Evolutionary conservation across 2,329 filamentous ascomycete species (phyloP).

Genomic region (Diplodia corticola): DNA sequence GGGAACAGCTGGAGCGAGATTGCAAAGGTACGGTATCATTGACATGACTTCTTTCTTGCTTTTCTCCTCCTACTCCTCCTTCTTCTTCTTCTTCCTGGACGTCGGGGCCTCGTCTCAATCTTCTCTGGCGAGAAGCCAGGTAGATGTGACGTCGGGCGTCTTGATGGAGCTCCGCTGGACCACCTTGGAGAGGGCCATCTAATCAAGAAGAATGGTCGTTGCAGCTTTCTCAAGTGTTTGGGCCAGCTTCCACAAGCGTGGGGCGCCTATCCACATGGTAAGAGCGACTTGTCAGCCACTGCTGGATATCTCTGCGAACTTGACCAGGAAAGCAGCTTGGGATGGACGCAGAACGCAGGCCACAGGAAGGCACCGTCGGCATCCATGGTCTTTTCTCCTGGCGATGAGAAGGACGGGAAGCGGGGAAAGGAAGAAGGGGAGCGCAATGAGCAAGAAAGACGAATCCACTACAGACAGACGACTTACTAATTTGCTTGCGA

Average conservation of each 20-base stretch:
- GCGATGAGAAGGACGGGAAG: background rate
- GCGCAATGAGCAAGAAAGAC: background rate
- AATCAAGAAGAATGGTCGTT: background rate
- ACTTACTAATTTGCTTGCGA: slow-evolving; percentile 7
- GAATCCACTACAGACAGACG: background rate
- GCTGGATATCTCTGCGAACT: background rate
- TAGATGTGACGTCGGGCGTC: background rate
- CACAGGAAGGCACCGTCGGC: background rate
- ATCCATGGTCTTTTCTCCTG: background rate
- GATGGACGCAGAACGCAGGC: background rate
- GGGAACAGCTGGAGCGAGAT: slow-evolving; percentile 98
- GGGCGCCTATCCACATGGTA: background rate
- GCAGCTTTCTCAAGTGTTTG: background rate
- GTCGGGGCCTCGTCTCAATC: background rate
- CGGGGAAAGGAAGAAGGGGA: background rate
- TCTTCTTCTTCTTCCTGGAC: background rate
- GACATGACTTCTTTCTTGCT: background rate
- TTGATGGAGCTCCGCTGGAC: background rate
- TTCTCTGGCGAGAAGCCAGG: background rate
- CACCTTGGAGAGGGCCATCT: background rate
- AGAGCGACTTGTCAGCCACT: background rate
- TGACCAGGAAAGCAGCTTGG: background rate
- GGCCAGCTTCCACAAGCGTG: background rate
- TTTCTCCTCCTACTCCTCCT: background rate
- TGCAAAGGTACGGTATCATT: slow-evolving; percentile 68